Base-by-base conservation (phyloP, 192 early-diverging fungal genomes). In the Paraglomus occultum region DNA sequence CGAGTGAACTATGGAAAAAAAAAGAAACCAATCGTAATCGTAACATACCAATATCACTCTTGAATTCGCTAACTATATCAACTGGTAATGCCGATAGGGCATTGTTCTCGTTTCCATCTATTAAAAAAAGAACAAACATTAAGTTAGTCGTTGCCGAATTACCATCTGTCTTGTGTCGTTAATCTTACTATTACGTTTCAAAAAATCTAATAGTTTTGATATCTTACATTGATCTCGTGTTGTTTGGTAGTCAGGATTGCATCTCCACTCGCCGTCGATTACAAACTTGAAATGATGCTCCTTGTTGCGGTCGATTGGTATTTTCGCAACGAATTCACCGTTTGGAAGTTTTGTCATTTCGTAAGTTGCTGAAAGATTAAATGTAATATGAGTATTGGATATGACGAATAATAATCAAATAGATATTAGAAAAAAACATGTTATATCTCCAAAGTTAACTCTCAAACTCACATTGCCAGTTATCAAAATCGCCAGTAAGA, bases 61-160 rank as follows among this genome's bases (percentile, higher is more conserved):
- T 69, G 20, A 18, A 69, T 69, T 69, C 67, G 6, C 20, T 69
- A 9, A 69, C 38, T 49, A 55, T 43, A 58, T 44, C 45, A 22
- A 53, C 22, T 45, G 51, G 51, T 4, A 47, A 57, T 15, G 70
- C 70, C 52, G 63, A 63, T 12, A 75, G 51, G 5, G 72, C 31
- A 57, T 75, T 71, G 50, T 75, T 75, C 23, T 59, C 38, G 53
- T 72, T 72, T n/a, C 70, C 70, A 63, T 67, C 74, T 75, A 66
- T n/a, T 55, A 51, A 54, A 53, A 68, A 8, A 54, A 43, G 8
- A 14, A 9, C 20, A 14, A 39, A 15, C 20, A 51, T 22, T 50
- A 38, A 2, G 31, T 31, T 31, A 31, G 31, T 31, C 31, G 31
- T 31, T 31, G 31, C 31, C 31, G n/a, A 31, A 31, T 31, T 31